Base-by-base conservation (phyloP, 495 filamentous ascomycete species). In the Entonaema liquescens region DNA sequence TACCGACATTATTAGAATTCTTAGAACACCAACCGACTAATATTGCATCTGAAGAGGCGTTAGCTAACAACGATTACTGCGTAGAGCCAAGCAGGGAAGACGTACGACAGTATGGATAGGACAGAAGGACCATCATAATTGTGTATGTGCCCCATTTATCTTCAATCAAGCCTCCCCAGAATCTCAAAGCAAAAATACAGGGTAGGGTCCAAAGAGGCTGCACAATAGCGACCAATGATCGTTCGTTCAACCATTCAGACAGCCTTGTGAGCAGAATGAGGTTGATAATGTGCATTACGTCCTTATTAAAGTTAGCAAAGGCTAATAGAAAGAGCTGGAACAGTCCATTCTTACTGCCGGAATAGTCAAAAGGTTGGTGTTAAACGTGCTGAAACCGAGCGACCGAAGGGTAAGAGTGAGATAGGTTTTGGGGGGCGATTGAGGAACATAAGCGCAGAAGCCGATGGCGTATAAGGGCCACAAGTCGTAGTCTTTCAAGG, bases 381-480 rank as follows among this genome's bases (percentile, higher is more conserved):
- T 77, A 63, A 93, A 90, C 1, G 90, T 89, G 56, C 79, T 79
- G 76, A 92, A 94, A 0, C 89, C 89, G 1, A 91, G 77, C 0
- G 82, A 80, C 58, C 84, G 81, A 23, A 92, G 76, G 11, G 86
- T 84, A 1, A 94, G 81, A 0, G 90, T 93, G 54, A 93, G 80
- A 62, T 93, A 94, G 15, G 69, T 81, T 4, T 77, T 81, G 6
- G 84, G 83, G 0, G 89, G 88, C 0, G 79, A 78, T 23, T 79
- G 79, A 0, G 91, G 89, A 15, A 91, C 89, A 61, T 83, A 80
- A 75, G 83, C 87, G 0, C 82, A 79, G 4, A 93, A 38, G 3
- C 91, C 90, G 13, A 93, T 77, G 6, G 89, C 63, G 67, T 92
- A 93, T 21, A 92, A 81, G 0, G 89, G 87, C 90, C 91, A 93